Evolutionary conservation across 225 moss, liverwort and hornwort species (phyloP).

Genomic region (Rhytidiadelphus loreus): DNA sequence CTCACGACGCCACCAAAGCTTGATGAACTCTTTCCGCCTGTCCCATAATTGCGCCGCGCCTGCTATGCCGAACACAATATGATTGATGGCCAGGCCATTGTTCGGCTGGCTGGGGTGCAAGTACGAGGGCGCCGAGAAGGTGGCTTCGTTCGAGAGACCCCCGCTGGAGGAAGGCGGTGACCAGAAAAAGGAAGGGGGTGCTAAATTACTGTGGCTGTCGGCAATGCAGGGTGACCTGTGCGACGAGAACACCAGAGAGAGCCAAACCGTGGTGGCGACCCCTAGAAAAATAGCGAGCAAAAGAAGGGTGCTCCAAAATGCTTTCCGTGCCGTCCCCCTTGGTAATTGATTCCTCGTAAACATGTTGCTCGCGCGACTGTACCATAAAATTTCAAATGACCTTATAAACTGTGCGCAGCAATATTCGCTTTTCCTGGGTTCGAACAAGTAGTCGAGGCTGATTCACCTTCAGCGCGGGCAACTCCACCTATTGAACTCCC

Average conservation of each 20-base stretch:
- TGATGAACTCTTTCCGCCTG: conserved; percentile 75
- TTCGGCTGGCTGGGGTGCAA: conserved; percentile 1
- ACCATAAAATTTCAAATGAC: conserved; percentile 1
- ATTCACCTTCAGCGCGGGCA: background rate
- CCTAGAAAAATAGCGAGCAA: conserved; percentile 2
- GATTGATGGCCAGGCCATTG: conserved; percentile 12
- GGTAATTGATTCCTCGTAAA: conserved; percentile 6
- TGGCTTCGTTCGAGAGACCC: background rate
- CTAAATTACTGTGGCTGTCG: conserved; percentile 1
- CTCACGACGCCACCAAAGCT: conserved; percentile 82
- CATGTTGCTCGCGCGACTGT: background rate
- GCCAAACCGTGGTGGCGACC: conserved; percentile 28
- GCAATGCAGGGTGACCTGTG: conserved; percentile 43
- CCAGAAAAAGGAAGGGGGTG: conserved; percentile 33
- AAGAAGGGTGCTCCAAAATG: conserved; percentile 17
- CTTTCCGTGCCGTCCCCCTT: conserved; percentile 9
- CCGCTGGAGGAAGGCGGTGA: background rate
- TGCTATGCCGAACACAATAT: conserved; percentile 87
- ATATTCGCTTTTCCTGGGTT: background rate
- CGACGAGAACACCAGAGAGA: conserved; percentile 35
- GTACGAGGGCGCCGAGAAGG: conserved; percentile 1
- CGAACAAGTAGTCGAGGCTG: background rate
- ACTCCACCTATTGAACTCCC: background rate
- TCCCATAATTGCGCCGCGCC: conserved; percentile 93
- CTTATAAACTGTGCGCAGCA: background rate